Percentiles rank a stretch among this genome's conserved stretches.
Conservation (phyloP, 768 basidiomycete species). For the Inosperma sp. region DNA sequence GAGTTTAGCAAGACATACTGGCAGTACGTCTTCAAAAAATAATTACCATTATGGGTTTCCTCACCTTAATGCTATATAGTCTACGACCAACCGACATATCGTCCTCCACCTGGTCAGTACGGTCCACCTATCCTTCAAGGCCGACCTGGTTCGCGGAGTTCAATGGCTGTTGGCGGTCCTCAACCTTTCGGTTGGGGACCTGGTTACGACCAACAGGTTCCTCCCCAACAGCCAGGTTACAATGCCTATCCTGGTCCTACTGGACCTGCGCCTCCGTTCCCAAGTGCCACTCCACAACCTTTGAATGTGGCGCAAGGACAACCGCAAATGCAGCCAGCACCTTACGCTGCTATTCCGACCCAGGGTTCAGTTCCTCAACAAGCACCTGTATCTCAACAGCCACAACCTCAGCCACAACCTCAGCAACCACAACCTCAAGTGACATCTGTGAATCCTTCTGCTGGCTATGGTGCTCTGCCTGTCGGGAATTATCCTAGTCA, state of each 20-base stretch:
- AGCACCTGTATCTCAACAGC: slow-evolving; percentile 12
- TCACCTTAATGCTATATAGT: slow-evolving; percentile 31
- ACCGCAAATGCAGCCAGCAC: slow-evolving; percentile 7
- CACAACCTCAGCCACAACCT: slow-evolving; percentile 17
- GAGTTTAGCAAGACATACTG: slow-evolving; percentile 69
- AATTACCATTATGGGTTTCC: slow-evolving; percentile 6
- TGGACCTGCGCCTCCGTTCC: slow-evolving; percentile 4
- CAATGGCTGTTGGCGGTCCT: slow-evolving; percentile 3
- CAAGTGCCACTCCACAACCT: slow-evolving; percentile 11
- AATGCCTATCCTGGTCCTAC: slow-evolving; percentile 20
- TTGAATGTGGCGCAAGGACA: slow-evolving; percentile 10
- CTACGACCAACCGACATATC: slow-evolving; percentile 41
- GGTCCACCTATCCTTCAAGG: slow-evolving; percentile 1
- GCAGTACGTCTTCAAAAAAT: slow-evolving; percentile 34
- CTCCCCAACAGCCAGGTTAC: slow-evolving; percentile 27
- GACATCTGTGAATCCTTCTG: slow-evolving; percentile 8
- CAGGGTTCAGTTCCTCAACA: slow-evolving; percentile 26
- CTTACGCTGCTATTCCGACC: slow-evolving; percentile 15
- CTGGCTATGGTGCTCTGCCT: slow-evolving; percentile 24
- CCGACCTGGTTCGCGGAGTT: background rate
- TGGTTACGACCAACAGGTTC: slow-evolving; percentile 3
- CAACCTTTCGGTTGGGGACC: slow-evolving; percentile 9
- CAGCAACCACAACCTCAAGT: slow-evolving; percentile 21
- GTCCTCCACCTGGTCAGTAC: slow-evolving; percentile 7
- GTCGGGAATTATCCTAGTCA: slow-evolving; percentile 30